Conservation (phyloP, 768 basidiomycete genomes). For the Boletus sp. region DNA sequence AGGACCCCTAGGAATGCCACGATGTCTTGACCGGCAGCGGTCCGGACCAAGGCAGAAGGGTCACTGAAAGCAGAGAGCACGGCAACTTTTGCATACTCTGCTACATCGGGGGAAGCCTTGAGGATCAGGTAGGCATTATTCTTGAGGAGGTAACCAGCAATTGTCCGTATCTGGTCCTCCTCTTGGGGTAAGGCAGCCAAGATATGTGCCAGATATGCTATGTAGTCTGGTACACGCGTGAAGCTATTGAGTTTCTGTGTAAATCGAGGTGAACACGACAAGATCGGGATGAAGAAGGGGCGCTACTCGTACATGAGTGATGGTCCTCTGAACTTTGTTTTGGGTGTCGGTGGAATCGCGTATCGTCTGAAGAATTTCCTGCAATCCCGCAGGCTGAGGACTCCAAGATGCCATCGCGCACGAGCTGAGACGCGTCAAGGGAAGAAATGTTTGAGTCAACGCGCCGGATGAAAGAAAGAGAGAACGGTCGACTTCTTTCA, state of each 20-base stretch:
- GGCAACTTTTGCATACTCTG: slow-evolving; percentile 68
- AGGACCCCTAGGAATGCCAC: slow-evolving; percentile 84
- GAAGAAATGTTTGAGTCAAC: slow-evolving; percentile 18
- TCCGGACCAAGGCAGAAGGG: slow-evolving; percentile 81
- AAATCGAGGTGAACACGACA: slow-evolving; percentile 18
- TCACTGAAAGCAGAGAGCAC: slow-evolving; percentile 82
- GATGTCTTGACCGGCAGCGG: slow-evolving; percentile 91
- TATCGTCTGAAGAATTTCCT: slow-evolving; percentile 90
- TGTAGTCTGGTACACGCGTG: slow-evolving; percentile 88
- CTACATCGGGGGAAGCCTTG: slow-evolving; percentile 59
- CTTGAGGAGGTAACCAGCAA: slow-evolving; percentile 96
- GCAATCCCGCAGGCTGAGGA: slow-evolving; percentile 80
- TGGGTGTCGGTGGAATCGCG: slow-evolving; percentile 85
- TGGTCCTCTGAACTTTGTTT: slow-evolving; percentile 67
- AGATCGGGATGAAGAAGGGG: slow-evolving; percentile 19
- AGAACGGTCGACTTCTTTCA: slow-evolving; percentile 14
- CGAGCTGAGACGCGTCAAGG: slow-evolving; percentile 28
- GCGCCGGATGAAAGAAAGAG: slow-evolving; percentile 31
- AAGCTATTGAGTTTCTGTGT: slow-evolving; percentile 81
- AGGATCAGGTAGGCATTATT: slow-evolving; percentile 86
- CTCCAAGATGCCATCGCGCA: slow-evolving; percentile 69
- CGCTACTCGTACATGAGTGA: slow-evolving; percentile 65
- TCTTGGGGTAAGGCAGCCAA: slow-evolving; percentile 76
- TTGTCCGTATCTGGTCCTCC: slow-evolving; percentile 89
- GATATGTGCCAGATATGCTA: slow-evolving; percentile 94